Evolutionary conservation across 257 asterid genomes (phyloP).

Genomic region (Solanum pennellii): DNA sequence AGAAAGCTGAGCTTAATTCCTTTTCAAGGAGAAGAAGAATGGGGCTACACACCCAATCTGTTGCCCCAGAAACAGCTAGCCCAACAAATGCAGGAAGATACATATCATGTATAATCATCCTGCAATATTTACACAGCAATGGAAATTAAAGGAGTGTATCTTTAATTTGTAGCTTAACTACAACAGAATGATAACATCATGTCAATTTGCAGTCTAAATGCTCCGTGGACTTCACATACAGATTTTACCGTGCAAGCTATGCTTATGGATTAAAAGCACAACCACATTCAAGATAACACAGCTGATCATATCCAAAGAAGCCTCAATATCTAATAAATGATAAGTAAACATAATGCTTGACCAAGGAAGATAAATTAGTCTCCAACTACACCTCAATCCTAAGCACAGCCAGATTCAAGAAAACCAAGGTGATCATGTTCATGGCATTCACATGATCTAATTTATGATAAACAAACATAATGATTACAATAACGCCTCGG

Average conservation of each 20-base stretch:
- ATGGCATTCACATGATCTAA: neutral
- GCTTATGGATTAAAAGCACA: neutral
- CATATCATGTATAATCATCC: slow-evolving; percentile 90
- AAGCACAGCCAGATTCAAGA: neutral
- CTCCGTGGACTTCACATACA: neutral
- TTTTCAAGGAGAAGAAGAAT: neutral
- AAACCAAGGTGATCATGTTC: neutral
- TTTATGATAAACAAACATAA: neutral
- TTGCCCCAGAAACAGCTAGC: slow-evolving; percentile 78
- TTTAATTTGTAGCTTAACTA: neutral
- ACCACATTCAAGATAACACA: neutral
- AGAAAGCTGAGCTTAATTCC: neutral
- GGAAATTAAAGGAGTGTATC: neutral
- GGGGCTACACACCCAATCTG: slow-evolving; percentile 70
- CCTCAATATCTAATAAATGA: neutral
- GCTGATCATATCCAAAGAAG: neutral
- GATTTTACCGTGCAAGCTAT: neutral
- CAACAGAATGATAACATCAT: neutral
- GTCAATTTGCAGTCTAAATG: neutral
- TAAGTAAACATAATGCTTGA: neutral
- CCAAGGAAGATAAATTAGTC: neutral
- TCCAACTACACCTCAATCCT: neutral
- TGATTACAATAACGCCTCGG: neutral
- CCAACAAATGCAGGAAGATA: slow-evolving; percentile 76
- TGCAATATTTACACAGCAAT: slow-evolving; percentile 17